A percentile compares a stretch with the other conserved stretches of the same genome.
These are phyloP conservation scores for Bacidia gigantensis DNA, from an alignment of 495 filamentous ascomycete species.

Conservation along the genomic window DNA sequence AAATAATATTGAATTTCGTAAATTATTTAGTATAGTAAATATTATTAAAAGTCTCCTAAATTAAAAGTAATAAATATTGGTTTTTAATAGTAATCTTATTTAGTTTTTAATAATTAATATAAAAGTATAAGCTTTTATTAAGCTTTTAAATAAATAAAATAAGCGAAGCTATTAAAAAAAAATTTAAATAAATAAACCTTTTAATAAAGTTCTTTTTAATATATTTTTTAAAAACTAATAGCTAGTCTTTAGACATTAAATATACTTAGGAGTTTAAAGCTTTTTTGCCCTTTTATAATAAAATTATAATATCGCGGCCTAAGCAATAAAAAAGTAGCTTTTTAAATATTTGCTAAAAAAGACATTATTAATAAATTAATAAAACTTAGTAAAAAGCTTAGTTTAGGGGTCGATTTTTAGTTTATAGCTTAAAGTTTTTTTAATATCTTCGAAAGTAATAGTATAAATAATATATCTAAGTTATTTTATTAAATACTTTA, in stretches of 20 bases:
- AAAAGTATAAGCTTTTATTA: not conserved
- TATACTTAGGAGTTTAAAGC: not conserved
- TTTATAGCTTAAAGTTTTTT: not conserved
- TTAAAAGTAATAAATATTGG: not conserved
- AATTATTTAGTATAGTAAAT: conserved; percentile 1
- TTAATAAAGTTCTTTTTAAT: not conserved
- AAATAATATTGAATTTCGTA: conserved; percentile 3
- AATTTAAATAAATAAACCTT: not conserved
- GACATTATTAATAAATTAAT: not conserved
- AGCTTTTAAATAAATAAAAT: not conserved
- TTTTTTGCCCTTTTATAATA: not conserved
- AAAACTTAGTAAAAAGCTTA: not conserved
- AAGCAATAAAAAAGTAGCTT: too few species aligned
- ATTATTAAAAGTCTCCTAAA: not conserved
- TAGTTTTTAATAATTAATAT: not conserved
- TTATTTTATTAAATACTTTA: not conserved
- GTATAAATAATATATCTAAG: not conserved
- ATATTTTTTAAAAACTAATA: not conserved
- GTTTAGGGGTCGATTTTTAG: not conserved
- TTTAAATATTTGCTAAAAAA: too few species aligned
- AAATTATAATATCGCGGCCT: not conserved
- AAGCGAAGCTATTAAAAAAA: not conserved
- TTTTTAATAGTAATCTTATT: not conserved
- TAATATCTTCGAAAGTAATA: not conserved
- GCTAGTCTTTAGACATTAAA: not conserved